phyloP scores from a whole-genome alignment of 345 rosid species.

The Laguncularia racemosa region DNA sequence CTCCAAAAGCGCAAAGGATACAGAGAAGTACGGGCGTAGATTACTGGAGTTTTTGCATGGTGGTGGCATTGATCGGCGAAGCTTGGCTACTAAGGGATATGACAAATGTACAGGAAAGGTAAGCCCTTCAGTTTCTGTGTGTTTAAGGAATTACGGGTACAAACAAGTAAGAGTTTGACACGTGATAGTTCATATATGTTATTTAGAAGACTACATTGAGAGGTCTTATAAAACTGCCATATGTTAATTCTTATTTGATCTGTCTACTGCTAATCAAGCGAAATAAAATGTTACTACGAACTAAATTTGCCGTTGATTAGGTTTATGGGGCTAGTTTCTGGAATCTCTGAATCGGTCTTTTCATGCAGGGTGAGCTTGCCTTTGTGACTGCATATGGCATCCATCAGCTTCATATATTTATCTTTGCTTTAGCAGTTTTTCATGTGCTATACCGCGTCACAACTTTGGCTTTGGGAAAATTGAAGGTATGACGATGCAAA shows the following conservation, averaged over 20 bases:
- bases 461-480: slow-evolving; percentile 57
- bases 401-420: slow-evolving; percentile 85
- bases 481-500: slow-evolving; percentile 38
- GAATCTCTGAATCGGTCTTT: no score
- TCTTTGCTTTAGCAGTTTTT: slow-evolving; percentile 62
- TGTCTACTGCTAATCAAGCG: no score
- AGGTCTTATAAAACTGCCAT: no score
- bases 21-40: slow-evolving; percentile 3
- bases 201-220: no score
- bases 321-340: no score
- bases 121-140: background rate
- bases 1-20: background rate
- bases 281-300: no score
- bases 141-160: no score
- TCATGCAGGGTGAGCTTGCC: slow-evolving; percentile 64
- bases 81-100: slow-evolving; percentile 33
- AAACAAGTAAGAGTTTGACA: no score
- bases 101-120: slow-evolving; percentile 51
- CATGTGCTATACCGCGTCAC: slow-evolving; percentile 65
- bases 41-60: slow-evolving; percentile 25
- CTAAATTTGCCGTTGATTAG: no score
- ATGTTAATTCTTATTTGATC: no score
- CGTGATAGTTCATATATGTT: no score
- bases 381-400: slow-evolving; percentile 79
- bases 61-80: slow-evolving; percentile 32